Percentiles rank a stretch among this genome's conserved stretches.
phyloP scores from a whole-genome alignment of 1,284 basidiomycete genomes.

The Cryptococcus maquisensis region DNA sequence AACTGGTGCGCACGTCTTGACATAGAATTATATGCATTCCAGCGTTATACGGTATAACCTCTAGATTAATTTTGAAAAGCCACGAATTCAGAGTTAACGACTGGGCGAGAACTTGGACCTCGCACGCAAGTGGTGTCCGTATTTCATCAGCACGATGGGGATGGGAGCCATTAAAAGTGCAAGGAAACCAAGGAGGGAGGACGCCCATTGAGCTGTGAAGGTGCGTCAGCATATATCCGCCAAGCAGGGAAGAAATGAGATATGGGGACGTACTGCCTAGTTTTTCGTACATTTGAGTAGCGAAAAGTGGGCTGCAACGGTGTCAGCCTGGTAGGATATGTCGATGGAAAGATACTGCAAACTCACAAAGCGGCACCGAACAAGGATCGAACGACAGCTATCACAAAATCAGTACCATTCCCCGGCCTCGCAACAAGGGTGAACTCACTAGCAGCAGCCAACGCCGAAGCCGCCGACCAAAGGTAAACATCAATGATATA shows the following conservation, averaged over 20 bases:
- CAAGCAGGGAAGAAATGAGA: neutral
- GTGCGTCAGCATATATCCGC: neutral
- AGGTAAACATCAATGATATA: conserved; percentile 55
- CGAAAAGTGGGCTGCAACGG: conserved; percentile 49
- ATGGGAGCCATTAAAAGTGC: conserved; percentile 46
- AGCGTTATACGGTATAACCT: no score
- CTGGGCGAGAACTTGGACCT: conserved; percentile 48
- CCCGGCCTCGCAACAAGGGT: neutral
- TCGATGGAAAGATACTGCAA: neutral
- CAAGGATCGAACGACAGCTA: conserved; percentile 50
- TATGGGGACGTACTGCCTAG: conserved; percentile 40
- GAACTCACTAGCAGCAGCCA: conserved; percentile 49
- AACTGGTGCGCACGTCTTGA: no score
- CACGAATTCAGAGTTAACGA: no score
- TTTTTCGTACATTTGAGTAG: conserved; percentile 52
- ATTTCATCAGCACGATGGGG: conserved; percentile 50
- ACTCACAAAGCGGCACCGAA: conserved; percentile 49
- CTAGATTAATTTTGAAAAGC: no score
- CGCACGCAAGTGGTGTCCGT: conserved; percentile 50
- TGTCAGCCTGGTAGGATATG: neutral
- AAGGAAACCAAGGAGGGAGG: conserved; percentile 43
- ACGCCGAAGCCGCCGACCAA: conserved; percentile 52
- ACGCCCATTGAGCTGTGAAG: conserved; percentile 41
- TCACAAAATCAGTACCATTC: neutral
- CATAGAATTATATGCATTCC: no score